Evolutionary conservation across 164 flowering plant species (phyloP).

Genomic region (Sextonia rubra): DNA sequence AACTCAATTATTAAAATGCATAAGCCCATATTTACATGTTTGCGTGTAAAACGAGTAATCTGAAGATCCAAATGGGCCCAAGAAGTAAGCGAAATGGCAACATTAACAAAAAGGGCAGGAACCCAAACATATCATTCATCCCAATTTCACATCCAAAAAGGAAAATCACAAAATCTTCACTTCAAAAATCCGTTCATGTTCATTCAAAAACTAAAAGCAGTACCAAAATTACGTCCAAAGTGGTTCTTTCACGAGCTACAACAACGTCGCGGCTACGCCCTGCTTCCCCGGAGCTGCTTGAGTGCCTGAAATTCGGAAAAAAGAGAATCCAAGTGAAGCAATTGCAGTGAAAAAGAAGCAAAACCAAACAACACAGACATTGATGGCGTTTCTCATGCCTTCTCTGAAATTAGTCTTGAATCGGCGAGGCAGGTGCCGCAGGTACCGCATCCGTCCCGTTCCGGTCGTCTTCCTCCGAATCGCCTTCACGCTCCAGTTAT

Average conservation of each 20-base stretch:
- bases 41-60: too few relatives aligned
- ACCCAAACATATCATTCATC: too few relatives aligned
- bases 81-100: too few relatives aligned
- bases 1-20: too few relatives aligned
- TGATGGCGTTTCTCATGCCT: constrained; percentile 15
- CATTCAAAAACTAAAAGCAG: neutral
- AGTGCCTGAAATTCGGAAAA: constrained; percentile 30
- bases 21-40: too few relatives aligned
- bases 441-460: constrained; percentile 53
- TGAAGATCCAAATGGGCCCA: too few relatives aligned
- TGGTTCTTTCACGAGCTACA: neutral
- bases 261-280: constrained; percentile 21
- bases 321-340: neutral
- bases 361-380: neutral
- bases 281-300: constrained; percentile 51
- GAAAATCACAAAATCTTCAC: too few relatives aligned
- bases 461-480: constrained; percentile 58
- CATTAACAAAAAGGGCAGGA: too few relatives aligned
- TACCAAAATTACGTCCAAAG: neutral
- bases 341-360: neutral
- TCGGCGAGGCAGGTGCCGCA: constrained; percentile 42
- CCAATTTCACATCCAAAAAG: too few relatives aligned
- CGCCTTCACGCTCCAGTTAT: constrained; percentile 57
- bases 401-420: constrained; percentile 60
- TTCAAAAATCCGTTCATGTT: too few relatives aligned